phyloP scores from a whole-genome alignment of 495 filamentous ascomycete genomes.

The Platismatia glauca region DNA sequence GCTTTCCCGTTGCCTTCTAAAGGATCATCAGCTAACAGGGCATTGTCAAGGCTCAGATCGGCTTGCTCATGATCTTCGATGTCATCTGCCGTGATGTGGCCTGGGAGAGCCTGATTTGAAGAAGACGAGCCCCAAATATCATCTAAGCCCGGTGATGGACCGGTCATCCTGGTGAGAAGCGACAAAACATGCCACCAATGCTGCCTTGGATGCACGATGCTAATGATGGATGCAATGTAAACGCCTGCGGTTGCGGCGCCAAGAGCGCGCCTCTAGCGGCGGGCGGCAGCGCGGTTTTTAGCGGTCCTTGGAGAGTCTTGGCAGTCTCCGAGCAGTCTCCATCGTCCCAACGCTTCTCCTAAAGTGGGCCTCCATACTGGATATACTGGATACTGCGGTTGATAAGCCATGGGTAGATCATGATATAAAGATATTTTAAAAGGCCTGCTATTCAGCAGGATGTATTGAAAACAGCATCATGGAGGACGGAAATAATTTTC shows the following conservation, averaged over 20 bases:
- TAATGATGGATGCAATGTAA: neutral
- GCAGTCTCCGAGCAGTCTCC: no score
- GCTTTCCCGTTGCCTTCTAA: conserved; percentile 39
- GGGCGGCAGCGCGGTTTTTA: no score
- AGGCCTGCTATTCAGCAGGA: no score
- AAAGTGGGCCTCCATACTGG: no score
- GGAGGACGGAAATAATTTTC: no score
- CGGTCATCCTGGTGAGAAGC: conserved; percentile 13
- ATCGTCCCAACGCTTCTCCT: no score
- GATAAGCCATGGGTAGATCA: no score
- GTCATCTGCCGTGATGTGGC: conserved; percentile 11
- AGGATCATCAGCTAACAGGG: conserved; percentile 40
- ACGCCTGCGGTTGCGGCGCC: neutral
- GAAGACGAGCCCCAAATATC: conserved; percentile 12
- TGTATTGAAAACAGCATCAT: no score
- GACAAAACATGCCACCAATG: neutral
- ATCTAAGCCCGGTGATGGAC: conserved; percentile 7
- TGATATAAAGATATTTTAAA: no score
- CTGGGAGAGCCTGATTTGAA: neutral
- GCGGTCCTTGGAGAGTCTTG: no score
- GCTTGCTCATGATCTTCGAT: conserved; percentile 18
- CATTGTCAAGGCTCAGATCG: conserved; percentile 27
- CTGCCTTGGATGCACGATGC: neutral
- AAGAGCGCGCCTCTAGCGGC: neutral
- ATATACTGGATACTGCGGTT: no score